These are phyloP conservation scores for Astrothelium macrocarpum DNA, from an alignment of 495 filamentous ascomycete species.

Conservation along the genomic window DNA sequence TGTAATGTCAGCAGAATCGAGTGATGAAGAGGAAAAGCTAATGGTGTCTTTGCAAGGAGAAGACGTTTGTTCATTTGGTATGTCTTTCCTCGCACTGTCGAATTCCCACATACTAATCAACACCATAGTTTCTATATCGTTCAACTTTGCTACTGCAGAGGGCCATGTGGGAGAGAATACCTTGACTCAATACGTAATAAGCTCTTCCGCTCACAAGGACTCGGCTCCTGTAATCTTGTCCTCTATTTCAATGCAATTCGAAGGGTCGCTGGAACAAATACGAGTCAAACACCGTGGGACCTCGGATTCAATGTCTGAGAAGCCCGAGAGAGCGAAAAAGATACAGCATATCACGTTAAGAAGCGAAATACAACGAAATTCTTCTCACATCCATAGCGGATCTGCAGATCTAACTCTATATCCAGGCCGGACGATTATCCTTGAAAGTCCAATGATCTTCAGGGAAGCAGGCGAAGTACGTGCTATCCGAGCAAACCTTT, in stretches of 20 bases:
- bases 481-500: constrained; percentile 28
- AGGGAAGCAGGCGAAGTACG: constrained; percentile 70
- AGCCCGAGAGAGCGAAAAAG: no score
- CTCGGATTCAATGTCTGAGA: neutral
- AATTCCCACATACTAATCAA: neutral
- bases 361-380: constrained; percentile 10
- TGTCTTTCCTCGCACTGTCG: neutral
- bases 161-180: constrained; percentile 77
- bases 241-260: constrained; percentile 39
- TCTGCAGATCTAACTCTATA: constrained; percentile 55
- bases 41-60: constrained; percentile 5
- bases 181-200: constrained; percentile 60
- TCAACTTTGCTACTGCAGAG: constrained; percentile 62
- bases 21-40: neutral
- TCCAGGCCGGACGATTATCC: constrained; percentile 59
- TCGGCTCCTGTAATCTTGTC: constrained; percentile 57
- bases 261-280: constrained; percentile 22
- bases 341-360: neutral
- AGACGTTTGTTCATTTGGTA: constrained; percentile 6
- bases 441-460: constrained; percentile 59
- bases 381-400: constrained; percentile 12
- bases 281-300: constrained; percentile 16
- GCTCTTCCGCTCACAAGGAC: constrained; percentile 53
- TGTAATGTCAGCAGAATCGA: neutral
- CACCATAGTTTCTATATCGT: constrained; percentile 46